Evolutionary conservation across 495 filamentous ascomycete species (phyloP), one percentile per base, ranked within the genome.

Genomic region (Tuber borchii): DNA sequence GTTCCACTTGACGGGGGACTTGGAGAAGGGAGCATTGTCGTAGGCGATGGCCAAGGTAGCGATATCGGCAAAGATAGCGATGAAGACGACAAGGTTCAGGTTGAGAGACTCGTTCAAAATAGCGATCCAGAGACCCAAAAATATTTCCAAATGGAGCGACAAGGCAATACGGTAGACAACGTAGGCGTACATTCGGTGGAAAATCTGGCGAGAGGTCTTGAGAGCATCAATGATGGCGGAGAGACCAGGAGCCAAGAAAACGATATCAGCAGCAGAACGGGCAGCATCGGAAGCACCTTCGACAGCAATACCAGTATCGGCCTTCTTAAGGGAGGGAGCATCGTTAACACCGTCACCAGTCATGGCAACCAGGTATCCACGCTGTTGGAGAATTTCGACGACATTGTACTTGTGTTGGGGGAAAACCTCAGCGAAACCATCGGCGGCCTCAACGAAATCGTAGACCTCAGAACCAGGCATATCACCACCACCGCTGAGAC

Each of bases 281-380:
- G 93, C 93, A 85, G 93, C 93, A 86, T 97, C 93, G 34, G 94
- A 95, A 73, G 94, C 89, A 86, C 93, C 93, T 87, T 97, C 93
- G 79, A 97, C 93, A 79, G 93, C 94, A 87, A 97, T 97, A 86
- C 93, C 90, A 83, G 90, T 92, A 86, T 97, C 94, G 31, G 94
- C 94, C 87, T 96, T 97, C 87, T 97, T 97, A 73, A 97, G 87
- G 51, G 94, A 97, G 45, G 94, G 94, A 71, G 94, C 94, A 85
- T 97, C 94, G 85, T 97, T 97, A 84, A 97, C 94, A 88, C 94
- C 94, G 83, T 97, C 94, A 86, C 94, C 94, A 85, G 94, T 97
- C 94, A 97, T 97, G 81, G 94, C 94, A 85, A 96, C 94, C 61
- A 97, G 87, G 87, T 97, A 95, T 80, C 94, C 94, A 87, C 94